Evolutionary conservation across 768 basidiomycete species (phyloP).

Genomic region (Boletus huronensis): DNA sequence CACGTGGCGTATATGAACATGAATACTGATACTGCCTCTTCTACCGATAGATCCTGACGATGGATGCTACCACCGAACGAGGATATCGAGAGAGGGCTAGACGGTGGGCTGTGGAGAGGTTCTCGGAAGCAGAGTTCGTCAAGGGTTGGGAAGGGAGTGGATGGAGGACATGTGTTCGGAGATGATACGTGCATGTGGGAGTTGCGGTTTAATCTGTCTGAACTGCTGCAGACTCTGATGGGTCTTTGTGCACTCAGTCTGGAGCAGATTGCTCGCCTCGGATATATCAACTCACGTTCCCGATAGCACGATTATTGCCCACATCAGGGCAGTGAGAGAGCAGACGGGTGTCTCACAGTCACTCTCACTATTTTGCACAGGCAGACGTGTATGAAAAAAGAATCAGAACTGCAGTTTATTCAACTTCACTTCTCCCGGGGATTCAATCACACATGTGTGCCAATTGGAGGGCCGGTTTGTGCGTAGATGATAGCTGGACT

Average conservation of each 20-base stretch:
- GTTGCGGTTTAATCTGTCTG: neutral
- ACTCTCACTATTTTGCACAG: neutral
- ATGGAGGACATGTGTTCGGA: conserved; percentile 41
- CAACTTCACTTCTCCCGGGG: neutral
- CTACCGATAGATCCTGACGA: conserved; percentile 38
- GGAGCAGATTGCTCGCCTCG: neutral
- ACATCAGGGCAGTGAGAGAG: neutral
- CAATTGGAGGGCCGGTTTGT: neutral
- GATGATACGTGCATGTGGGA: neutral
- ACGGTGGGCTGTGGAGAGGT: conserved; percentile 64
- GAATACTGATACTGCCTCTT: conserved; percentile 11
- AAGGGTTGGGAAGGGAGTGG: conserved; percentile 67
- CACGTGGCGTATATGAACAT: neutral
- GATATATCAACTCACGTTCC: neutral
- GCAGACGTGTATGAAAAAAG: neutral
- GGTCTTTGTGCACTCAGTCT: neutral
- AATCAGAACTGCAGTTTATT: neutral
- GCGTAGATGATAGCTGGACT: too few species aligned
- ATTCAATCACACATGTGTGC: neutral
- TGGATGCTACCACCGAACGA: conserved; percentile 51
- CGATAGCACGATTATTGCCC: too few species aligned
- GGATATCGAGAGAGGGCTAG: conserved; percentile 68
- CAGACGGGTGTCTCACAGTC: neutral
- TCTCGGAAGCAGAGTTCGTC: conserved; percentile 77
- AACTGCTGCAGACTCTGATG: neutral